Evolutionary conservation across 164 flowering plant genomes (phyloP).

Genomic region (Sedum album): DNA sequence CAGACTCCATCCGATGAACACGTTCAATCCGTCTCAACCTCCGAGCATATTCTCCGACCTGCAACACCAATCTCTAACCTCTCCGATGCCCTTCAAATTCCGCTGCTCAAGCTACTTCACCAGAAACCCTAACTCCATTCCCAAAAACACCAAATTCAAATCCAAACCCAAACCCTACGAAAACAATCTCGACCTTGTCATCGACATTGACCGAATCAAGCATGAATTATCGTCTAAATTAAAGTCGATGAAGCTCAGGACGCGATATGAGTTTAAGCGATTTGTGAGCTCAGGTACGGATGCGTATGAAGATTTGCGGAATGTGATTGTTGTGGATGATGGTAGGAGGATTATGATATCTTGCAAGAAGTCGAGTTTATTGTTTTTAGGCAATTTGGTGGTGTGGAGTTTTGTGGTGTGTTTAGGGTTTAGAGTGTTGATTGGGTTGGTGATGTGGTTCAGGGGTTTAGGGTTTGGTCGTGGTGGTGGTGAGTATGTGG

Average conservation of each 20-base stretch:
- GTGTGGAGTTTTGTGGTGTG: slow-evolving; percentile 26
- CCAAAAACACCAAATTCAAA: background rate
- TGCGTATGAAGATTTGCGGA: slow-evolving; percentile 43
- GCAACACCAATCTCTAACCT: background rate
- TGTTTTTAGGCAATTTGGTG: slow-evolving; percentile 32
- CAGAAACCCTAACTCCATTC: background rate
- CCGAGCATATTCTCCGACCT: background rate
- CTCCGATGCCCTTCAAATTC: background rate
- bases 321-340: slow-evolving; percentile 36
- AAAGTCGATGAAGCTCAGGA: slow-evolving; percentile 12
- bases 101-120: background rate
- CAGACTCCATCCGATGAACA: background rate
- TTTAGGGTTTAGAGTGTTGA: slow-evolving; percentile 25
- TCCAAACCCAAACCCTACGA: slow-evolving; percentile 3
- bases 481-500: slow-evolving; percentile 11
- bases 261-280: background rate
- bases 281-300: slow-evolving; percentile 38
- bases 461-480: slow-evolving; percentile 16
- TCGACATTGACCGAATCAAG: slow-evolving; percentile 25
- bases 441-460: slow-evolving; percentile 33
- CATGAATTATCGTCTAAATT: slow-evolving; percentile 18
- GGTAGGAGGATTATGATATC: slow-evolving; percentile 36
- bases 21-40: background rate
- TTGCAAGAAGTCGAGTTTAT: slow-evolving; percentile 50
- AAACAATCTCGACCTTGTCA: slow-evolving; percentile 21